Conservation (phyloP, 1,284 basidiomycete species). For the Cystobasidium slooffiae region DNA sequence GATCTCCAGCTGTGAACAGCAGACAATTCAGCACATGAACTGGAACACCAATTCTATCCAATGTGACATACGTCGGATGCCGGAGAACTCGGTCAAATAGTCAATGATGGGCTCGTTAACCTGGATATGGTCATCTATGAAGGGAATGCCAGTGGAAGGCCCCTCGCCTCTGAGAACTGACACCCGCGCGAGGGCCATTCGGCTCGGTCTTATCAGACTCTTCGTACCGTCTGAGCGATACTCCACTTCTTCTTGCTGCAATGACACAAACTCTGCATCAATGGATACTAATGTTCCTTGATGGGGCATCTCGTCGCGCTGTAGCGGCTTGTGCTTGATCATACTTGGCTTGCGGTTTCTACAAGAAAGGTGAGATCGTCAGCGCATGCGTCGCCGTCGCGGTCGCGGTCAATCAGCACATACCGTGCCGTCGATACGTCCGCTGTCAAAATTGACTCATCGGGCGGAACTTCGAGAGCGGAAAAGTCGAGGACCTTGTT, state of each 20-base stretch:
- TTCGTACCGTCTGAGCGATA: slow-evolving; percentile 92
- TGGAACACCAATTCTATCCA: neutral
- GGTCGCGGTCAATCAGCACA: slow-evolving; percentile 51
- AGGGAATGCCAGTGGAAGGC: slow-evolving; percentile 75
- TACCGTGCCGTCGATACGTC: slow-evolving; percentile 87
- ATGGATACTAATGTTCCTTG: slow-evolving; percentile 90
- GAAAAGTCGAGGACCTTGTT: slow-evolving; percentile 67
- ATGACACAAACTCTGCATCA: slow-evolving; percentile 95
- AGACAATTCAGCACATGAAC: neutral
- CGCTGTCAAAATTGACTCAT: slow-evolving; percentile 74
- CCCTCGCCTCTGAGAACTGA: slow-evolving; percentile 90
- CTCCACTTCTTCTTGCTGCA: slow-evolving; percentile 97
- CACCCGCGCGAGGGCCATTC: slow-evolving; percentile 89
- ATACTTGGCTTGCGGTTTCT: slow-evolving; percentile 74
- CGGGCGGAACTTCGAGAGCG: slow-evolving; percentile 69
- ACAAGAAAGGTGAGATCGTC: slow-evolving; percentile 17
- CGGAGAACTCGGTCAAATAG: slow-evolving; percentile 95
- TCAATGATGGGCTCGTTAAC: slow-evolving; percentile 94
- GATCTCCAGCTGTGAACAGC: slow-evolving; percentile 72
- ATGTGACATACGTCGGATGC: slow-evolving; percentile 77
- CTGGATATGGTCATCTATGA: slow-evolving; percentile 98
- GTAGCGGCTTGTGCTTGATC: slow-evolving; percentile 78
- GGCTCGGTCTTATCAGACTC: slow-evolving; percentile 85
- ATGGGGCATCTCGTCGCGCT: slow-evolving; percentile 75
- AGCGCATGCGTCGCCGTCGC: neutral